phyloP scores from a whole-genome alignment of 768 basidiomycete genomes.

The Gloeopeniophorella convolvens region DNA sequence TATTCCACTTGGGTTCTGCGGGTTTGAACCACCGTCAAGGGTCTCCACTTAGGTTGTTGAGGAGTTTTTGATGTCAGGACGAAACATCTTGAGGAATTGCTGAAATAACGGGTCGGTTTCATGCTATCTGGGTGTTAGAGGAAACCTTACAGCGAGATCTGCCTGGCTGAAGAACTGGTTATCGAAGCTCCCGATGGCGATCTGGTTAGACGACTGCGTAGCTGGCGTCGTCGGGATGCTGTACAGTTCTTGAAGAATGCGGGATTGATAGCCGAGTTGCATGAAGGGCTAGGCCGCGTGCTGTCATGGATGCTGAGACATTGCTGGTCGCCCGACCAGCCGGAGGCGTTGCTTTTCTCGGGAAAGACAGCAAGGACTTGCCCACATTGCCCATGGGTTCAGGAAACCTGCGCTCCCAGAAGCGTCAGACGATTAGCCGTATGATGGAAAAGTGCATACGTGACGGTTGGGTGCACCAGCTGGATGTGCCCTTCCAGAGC shows the following conservation, averaged over 20 bases:
- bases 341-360: too few relatives aligned
- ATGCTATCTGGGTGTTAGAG: neutral
- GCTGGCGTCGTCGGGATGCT: constrained; percentile 30
- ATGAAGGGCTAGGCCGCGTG: neutral
- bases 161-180: constrained; percentile 27
- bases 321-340: too few relatives aligned
- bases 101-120: neutral
- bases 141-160: constrained; percentile 24
- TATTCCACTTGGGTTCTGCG: neutral
- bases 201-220: constrained; percentile 20
- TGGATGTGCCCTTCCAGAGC: constrained; percentile 26
- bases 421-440: too few relatives aligned
- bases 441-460: constrained; percentile 17
- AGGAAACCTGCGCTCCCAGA: too few relatives aligned
- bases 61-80: constrained; percentile 1
- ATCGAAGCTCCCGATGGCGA: constrained; percentile 29
- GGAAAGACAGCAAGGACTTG: too few relatives aligned
- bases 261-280: constrained; percentile 22
- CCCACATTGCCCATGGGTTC: too few relatives aligned
- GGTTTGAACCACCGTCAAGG: constrained; percentile 15
- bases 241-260: constrained; percentile 30
- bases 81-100: constrained; percentile 7
- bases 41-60: constrained; percentile 10
- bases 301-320: neutral
- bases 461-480: constrained; percentile 28